Base-by-base conservation (phyloP, 345 rosid genomes). In the Arabidopsis suecica region DNA sequence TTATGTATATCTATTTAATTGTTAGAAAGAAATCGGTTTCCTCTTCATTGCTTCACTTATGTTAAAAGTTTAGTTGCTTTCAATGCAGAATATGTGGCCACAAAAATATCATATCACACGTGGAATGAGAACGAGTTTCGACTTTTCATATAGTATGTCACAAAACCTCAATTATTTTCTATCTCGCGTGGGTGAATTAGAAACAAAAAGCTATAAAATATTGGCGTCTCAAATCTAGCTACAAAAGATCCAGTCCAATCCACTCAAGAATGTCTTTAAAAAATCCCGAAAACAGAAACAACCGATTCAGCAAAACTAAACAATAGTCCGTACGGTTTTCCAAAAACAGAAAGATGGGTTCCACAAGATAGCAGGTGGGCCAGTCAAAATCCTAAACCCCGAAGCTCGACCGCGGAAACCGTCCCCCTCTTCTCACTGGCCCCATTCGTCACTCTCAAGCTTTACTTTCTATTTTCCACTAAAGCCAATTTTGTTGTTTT, bases 71-170 rank as follows among this genome's bases (percentile, higher is more conserved):
- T 38, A 37, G 32, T 38, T 60, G 47, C 47, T 60, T 59, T 30
- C 32, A 38, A 13, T 30, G n/a, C 18, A 11, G 5, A 61, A 38
- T 5, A 37, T 40, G 48, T 22, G 49, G 48, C 11, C 48, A 61
- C 48, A 23, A 28, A 28, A 2, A 13, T 59, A 60, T 37, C 30
- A 58, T 14, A 8, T 32, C 14, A 28, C 32, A 60, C 64, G 64
- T 60, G 10, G 64, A 60, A 60, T 10, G 64, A 59, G 25, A 18
- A 59, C 45, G 64, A 58, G 14, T 9, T 9, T n/a, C 62, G 9
- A 34, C 25, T 57, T n/a, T n/a, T 22, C 11, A 33, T 20, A 20
- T 20, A 32, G 16, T 58, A 34, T 9, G 44, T 6, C 5, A 56
- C 12, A 32, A 56, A 30, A 3, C 40, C 40, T 56, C 30, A 28